Conservation (phyloP, 768 basidiomycete species). For the Boletellus ananiceps region DNA sequence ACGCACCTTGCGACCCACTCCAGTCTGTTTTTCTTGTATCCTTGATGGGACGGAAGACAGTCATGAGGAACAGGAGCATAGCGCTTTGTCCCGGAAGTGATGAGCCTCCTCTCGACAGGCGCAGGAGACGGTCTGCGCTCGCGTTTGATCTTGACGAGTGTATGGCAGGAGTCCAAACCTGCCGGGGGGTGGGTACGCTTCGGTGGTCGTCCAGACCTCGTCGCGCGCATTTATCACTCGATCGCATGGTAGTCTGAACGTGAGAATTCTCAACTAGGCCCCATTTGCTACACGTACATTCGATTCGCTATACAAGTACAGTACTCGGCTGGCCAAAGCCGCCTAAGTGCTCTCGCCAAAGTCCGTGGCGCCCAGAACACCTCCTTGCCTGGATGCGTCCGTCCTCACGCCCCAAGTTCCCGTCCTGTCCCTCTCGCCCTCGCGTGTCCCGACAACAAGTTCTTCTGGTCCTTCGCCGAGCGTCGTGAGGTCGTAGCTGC, state of each 20-base stretch:
- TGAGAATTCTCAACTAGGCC: neutral
- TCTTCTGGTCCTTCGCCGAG: slow-evolving; percentile 12
- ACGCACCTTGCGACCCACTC: slow-evolving; percentile 19
- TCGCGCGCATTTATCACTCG: too few species aligned
- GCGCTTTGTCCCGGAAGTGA: slow-evolving; percentile 26
- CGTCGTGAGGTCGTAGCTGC: neutral
- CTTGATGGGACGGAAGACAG: slow-evolving; percentile 19
- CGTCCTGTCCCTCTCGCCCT: slow-evolving; percentile 14
- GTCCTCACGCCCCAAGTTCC: neutral
- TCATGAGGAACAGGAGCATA: slow-evolving; percentile 25
- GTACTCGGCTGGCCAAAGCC: neutral
- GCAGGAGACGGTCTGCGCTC: slow-evolving; percentile 20
- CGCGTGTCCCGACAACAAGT: slow-evolving; percentile 7
- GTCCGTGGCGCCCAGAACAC: slow-evolving; percentile 13
- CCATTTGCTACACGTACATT: neutral
- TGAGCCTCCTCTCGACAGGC: slow-evolving; percentile 12
- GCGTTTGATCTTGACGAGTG: slow-evolving; percentile 9
- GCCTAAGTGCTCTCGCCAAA: neutral
- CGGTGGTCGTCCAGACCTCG: neutral
- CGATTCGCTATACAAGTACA: neutral
- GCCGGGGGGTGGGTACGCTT: slow-evolving; percentile 15
- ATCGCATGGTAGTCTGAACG: too few species aligned
- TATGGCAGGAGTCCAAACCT: neutral
- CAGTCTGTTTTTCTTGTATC: slow-evolving; percentile 19
- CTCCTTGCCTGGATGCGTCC: slow-evolving; percentile 20